phyloP scores from a whole-genome alignment of 306 rosid species.

The Myrica gale region DNA sequence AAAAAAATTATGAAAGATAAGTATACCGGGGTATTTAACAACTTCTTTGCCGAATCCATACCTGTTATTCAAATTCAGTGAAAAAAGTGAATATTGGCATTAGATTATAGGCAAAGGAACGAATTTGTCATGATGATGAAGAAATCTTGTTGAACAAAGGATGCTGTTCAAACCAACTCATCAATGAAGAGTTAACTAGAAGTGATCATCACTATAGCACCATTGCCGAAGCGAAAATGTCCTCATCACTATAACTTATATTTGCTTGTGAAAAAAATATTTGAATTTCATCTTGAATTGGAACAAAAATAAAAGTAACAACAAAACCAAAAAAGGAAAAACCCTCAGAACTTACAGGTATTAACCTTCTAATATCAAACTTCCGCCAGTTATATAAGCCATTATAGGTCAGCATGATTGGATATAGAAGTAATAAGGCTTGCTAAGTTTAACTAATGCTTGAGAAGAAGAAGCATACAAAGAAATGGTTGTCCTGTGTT shows the following conservation, averaged over 20 bases:
- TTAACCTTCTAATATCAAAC: not conserved
- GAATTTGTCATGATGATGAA: not conserved
- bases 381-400: not conserved
- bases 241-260: no score
- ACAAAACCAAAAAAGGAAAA: not conserved
- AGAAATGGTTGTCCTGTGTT: not conserved
- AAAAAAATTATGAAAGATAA: not conserved
- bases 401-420: not conserved
- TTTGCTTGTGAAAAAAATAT: not conserved
- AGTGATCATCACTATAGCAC: not conserved
- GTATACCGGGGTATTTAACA: slow-evolving; percentile 85
- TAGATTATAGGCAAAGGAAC: not conserved
- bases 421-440: slow-evolving; percentile 20
- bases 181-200: slow-evolving; percentile 5
- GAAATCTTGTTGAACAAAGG: not conserved
- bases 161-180: not conserved
- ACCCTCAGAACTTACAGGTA: not conserved
- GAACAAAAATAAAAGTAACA: not conserved
- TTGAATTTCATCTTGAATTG: not conserved
- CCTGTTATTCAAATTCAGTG: slow-evolving; percentile 45
- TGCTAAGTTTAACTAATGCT: not conserved
- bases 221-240: no score
- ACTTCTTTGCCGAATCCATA: slow-evolving; percentile 89
- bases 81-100: slow-evolving; percentile 16
- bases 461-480: not conserved